Base-by-base conservation (phyloP, 202 grass and related monocot genomes). In the Hordeum pubiflorum region DNA sequence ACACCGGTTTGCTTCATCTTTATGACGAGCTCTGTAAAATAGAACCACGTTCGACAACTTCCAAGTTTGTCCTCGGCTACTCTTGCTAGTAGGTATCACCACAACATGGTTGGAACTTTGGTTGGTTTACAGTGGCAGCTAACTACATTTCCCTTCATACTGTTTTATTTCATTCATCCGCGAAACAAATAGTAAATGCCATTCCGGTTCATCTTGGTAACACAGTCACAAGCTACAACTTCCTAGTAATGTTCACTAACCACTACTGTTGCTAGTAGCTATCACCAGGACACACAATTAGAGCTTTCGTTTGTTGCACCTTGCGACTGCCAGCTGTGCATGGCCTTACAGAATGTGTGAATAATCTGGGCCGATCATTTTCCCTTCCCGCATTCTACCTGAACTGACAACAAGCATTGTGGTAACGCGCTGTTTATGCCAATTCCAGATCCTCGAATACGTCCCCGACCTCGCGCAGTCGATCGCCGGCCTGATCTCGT, bases 381-480 rank as follows among this genome's bases (percentile, higher is more conserved):
- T 29, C 68, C 13, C 21, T 63, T 26, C 24, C 24, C 1, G 24
- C 24, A 20, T 38, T 60, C 32, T 72, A 31, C 36, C 18, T 5
- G 55, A 34, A 32, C 54, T 75, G 40, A 23, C 17, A 9, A 39
- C 21, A 55, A 64, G 39, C 76, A 66, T 21, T 37, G 9, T 13
- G 11, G 46, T 50, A 50, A 63, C 41, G 0, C 50, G 60, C 14
- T 39, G 43, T 9, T 74, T 69, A 10, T 77, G 59, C 58, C n/a
- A 54, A 2, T 76, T 50, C 82, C 85, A 98, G 95, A 76, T 94
- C 36, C 63, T 58, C 5, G 86, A 92, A 7, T 85, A 91, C 72
- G 86, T 88, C 74, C 91, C 91, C 15, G 88, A 94, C 33, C 88
- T 98, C 68, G 84, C 95, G 43, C 77, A 91, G 86, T 84, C 90